Base-by-base conservation (phyloP, 345 rosid genomes). In the Syzygium grande region DNA sequence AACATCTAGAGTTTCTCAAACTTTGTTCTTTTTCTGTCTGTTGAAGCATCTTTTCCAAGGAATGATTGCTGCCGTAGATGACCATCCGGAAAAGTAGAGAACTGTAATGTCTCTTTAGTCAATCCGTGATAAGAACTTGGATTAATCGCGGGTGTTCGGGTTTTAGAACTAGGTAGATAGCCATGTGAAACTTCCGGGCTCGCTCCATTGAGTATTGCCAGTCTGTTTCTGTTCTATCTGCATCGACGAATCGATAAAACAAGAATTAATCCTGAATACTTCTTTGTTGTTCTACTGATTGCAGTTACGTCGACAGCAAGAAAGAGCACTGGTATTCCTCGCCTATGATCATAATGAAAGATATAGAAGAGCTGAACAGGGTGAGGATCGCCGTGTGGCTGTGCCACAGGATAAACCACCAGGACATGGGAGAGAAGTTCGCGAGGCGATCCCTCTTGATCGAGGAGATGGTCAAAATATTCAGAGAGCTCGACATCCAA, bases 241-340 rank as follows among this genome's bases (percentile, higher is more conserved):
- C 49, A 21, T 73, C 83, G 11, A 73, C 23, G 27, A 34, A 73
- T 38, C 4, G 25, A 73, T 38, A 73, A 19, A 34, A 41, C 83
- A 19, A 38, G 83, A 73, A 15, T 16, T 88, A 25, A n/a, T 29
- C 12, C 56, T 17, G 80, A 54, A 84, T 55, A 38, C 49, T 86
- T 59, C 22, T 43, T 21, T 21, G 13, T 12, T 86, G 77, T 63
- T 54, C 77, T 52, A 84, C 49, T 30, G 11, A 87, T 86, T 84
- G 86, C 91, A 95, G 97, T 88, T 94, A 90, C 86, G 63, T 96
- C 0, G 98, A 97, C 80, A 87, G 87, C 92, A 94, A 92, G 95
- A 94, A 94, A 86, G 99, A 95, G 84, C 96, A 95, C 63, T 96
- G 99, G 99, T 92, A 87, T 84, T 90, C 96, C 13, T 87, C 88